Evolutionary conservation across 2,329 filamentous ascomycete genomes (phyloP), one percentile per base, ranked within the genome.

Genomic region (Arthroderma sp.): DNA sequence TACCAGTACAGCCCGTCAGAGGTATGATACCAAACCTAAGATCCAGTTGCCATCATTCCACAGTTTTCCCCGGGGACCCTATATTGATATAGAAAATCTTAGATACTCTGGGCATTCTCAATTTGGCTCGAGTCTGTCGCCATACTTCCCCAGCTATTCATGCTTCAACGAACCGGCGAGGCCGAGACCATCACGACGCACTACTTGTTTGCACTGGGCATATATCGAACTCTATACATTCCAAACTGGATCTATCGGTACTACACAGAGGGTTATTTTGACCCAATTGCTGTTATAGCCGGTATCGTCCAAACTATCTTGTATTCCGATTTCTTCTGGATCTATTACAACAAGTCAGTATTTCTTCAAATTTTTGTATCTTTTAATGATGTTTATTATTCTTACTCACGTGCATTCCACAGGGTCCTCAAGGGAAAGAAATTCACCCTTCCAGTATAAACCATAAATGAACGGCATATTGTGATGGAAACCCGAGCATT

Each of bases 111-210:
- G 91, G 83, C 91, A 22, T 98, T 96, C 65, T 93, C 84, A 44
- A 95, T 98, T 64, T 98, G 91, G 91, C 77, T 98, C 30, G 91
- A 98, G 70, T 82, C 84, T 4, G 91, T 98, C 11, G 91, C 91
- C 43, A 98, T 98, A 55, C 75, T 98, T 49, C 91, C 91, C 1
- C 91, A 98, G 70, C 77, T 98, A 43, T 96, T 98, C 67, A 93
- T 98, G 85, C 74, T 98, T 51, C 91, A 98, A 69, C 77, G 91
- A 57, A 98, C 91, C 0, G 93, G 91, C 53, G 89, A 96, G 69
- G 93, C 91, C 7, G 91, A 98, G 69, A 95, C 91, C n/a, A 98
- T 98, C 60, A 98, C 91, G 8, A 94, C 88, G 1, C 89, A 98
- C 67, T 98, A 98, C 64, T 76, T 98, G 36, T 94, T 94, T 60